Percentiles rank a stretch among this genome's conserved stretches.
Evolutionary conservation across 768 basidiomycete species (phyloP).

Genomic region (Boletus tomentosulus): DNA sequence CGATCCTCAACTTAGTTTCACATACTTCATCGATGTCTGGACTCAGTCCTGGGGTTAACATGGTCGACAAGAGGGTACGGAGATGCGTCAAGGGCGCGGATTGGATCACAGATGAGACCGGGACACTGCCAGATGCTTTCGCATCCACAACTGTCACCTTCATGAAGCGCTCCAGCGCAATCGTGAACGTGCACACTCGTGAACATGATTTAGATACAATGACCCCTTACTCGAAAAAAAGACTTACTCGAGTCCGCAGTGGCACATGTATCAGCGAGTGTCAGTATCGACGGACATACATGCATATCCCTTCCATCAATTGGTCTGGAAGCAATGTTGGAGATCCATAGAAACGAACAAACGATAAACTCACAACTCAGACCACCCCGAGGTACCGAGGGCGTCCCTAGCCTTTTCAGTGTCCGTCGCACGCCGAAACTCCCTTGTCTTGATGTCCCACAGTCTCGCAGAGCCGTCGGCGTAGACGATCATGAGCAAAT

Average conservation of each 20-base stretch:
- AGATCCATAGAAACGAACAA: neutral
- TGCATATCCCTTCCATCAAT: slow-evolving; percentile 27
- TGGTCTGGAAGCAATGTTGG: slow-evolving; percentile 9
- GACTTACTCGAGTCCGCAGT: slow-evolving; percentile 24
- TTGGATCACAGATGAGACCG: slow-evolving; percentile 31
- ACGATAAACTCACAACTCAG: slow-evolving; percentile 48
- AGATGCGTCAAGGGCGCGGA: slow-evolving; percentile 51
- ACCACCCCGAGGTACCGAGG: slow-evolving; percentile 70
- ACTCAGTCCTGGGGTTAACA: slow-evolving; percentile 70
- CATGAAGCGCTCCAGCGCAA: slow-evolving; percentile 52
- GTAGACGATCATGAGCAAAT: slow-evolving; percentile 75
- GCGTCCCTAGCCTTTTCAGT: slow-evolving; percentile 74
- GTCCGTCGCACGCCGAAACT: slow-evolving; percentile 82
- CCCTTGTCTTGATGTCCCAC: slow-evolving; percentile 81
- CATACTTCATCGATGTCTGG: slow-evolving; percentile 69
- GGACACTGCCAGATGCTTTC: slow-evolving; percentile 48
- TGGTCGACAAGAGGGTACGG: slow-evolving; percentile 53
- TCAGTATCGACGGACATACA: slow-evolving; percentile 23
- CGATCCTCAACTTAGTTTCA: slow-evolving; percentile 49
- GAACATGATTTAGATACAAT: slow-evolving; percentile 21
- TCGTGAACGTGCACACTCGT: slow-evolving; percentile 45
- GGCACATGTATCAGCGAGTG: slow-evolving; percentile 15
- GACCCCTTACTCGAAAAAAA: slow-evolving; percentile 8
- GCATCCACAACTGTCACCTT: slow-evolving; percentile 45
- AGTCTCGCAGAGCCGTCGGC: slow-evolving; percentile 70